These are phyloP conservation scores for Passiflora organensis DNA, from an alignment of 345 rosid genomes.

Conservation along the genomic window DNA sequence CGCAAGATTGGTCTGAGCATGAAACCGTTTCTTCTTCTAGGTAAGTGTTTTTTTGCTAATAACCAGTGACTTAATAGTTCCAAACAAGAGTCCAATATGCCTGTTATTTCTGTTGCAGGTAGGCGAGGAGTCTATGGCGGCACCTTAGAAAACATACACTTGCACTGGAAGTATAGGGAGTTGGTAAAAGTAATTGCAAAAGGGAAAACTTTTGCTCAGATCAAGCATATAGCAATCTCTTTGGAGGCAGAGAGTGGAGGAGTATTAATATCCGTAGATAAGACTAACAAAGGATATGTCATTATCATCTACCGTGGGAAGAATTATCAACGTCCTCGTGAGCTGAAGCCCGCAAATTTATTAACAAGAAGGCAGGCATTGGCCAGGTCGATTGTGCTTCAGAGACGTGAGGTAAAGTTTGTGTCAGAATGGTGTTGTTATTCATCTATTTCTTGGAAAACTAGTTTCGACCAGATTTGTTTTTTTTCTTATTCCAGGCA, in stretches of 20 bases:
- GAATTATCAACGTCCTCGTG: conserved; percentile 57
- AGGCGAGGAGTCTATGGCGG: conserved; percentile 76
- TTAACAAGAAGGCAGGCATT: conserved; percentile 77
- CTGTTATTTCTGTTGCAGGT: conserved; percentile 40
- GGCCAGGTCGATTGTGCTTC: conserved; percentile 82
- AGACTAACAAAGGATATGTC: conserved; percentile 66
- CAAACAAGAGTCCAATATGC: conserved; percentile 1
- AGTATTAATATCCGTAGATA: conserved; percentile 71
- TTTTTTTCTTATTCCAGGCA: conserved; percentile 48
- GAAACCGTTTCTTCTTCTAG: conserved; percentile 80
- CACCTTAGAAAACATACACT: conserved; percentile 86
- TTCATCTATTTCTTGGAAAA: conserved; percentile 3
- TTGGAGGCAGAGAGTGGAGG: conserved; percentile 97
- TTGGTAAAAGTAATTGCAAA: conserved; percentile 73
- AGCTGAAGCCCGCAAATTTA: conserved; percentile 60
- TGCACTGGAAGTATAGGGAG: conserved; percentile 90
- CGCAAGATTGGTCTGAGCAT: conserved; percentile 87
- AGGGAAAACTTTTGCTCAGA: conserved; percentile 55
- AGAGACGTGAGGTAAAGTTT: conserved; percentile 68
- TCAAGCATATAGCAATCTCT: conserved; percentile 70
- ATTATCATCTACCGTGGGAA: conserved; percentile 83
- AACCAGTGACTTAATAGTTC: conserved; percentile 2
- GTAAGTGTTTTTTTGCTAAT: conserved; percentile 39
- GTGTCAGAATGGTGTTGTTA: background rate
- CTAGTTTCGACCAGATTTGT: background rate